Evolutionary conservation across 352 stramenopile species (phyloP).

Genomic region (Globisporangium cylindrosporum): DNA sequence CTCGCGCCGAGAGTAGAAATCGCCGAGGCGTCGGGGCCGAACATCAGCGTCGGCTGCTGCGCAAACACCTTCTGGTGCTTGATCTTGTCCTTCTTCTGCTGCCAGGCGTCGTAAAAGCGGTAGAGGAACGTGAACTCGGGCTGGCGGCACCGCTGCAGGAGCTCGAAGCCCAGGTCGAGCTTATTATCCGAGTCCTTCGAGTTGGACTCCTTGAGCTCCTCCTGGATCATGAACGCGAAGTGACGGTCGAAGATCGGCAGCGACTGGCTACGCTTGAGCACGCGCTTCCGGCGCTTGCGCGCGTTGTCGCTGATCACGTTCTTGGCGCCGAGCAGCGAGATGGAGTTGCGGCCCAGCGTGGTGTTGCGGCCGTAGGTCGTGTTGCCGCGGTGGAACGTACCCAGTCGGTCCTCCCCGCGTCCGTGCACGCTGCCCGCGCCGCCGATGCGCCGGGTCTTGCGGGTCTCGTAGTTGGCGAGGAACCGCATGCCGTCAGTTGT

Average conservation of each 20-base stretch:
- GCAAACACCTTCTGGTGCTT: constrained; percentile 8
- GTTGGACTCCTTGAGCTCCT: constrained; percentile 59
- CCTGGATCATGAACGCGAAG: constrained; percentile 52
- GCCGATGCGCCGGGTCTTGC: constrained; percentile 17
- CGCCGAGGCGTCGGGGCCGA: not conserved
- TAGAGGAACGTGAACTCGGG: constrained; percentile 62
- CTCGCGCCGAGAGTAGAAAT: not conserved
- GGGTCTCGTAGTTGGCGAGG: constrained; percentile 51
- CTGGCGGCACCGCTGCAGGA: constrained; percentile 47
- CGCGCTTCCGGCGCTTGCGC: constrained; percentile 27
- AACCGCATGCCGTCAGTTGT: constrained; percentile 62
- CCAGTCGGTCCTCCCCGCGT: not conserved
- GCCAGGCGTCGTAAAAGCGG: constrained; percentile 40
- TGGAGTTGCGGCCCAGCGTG: constrained; percentile 11
- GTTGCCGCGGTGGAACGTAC: constrained; percentile 14
- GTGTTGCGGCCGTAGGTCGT: constrained; percentile 16
- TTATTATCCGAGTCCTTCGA: constrained; percentile 56
- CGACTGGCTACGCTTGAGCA: constrained; percentile 61
- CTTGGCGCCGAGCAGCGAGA: constrained; percentile 16
- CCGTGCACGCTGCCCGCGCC: constrained; percentile 4
- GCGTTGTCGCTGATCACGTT: constrained; percentile 16
- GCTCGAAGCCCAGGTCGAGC: constrained; percentile 50
- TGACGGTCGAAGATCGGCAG: constrained; percentile 60
- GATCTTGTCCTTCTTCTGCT: constrained; percentile 14
- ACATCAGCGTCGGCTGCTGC: not conserved